Evolutionary conservation across 495 filamentous ascomycete genomes (phyloP).

Genomic region (Penicillium cataractarum): DNA sequence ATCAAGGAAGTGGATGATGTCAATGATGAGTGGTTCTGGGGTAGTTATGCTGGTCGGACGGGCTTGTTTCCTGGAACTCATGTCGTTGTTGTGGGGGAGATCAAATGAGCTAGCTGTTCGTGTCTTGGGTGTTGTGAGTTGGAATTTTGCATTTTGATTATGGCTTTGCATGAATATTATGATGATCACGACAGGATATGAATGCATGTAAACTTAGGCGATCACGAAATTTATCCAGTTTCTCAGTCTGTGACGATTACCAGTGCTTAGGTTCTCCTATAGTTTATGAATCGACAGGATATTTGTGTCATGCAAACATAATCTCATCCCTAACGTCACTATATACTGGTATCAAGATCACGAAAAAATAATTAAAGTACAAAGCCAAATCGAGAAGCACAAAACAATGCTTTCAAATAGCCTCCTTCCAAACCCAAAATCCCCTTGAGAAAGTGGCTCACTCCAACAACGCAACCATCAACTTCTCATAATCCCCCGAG

Average conservation of each 20-base stretch:
- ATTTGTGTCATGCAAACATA: slow-evolving; percentile 4
- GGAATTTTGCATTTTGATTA: slow-evolving; percentile 6
- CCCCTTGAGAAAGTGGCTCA: slow-evolving; percentile 15
- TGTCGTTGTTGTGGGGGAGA: slow-evolving; percentile 54
- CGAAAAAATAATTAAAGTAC: neutral
- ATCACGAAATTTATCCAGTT: neutral
- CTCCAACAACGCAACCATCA: slow-evolving; percentile 48
- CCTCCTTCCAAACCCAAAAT: neutral
- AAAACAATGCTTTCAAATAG: neutral
- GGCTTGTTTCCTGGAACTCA: slow-evolving; percentile 79
- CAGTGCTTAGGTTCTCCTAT: no score
- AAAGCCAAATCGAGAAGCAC: slow-evolving; percentile 6
- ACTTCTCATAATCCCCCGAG: slow-evolving; percentile 78
- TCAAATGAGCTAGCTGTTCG: slow-evolving; percentile 22
- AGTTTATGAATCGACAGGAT: neutral
- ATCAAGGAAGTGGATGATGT: slow-evolving; percentile 78
- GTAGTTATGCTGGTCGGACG: slow-evolving; percentile 72
- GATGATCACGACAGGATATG: slow-evolving; percentile 10
- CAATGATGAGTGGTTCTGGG: slow-evolving; percentile 86
- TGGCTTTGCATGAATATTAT: slow-evolving; percentile 22
- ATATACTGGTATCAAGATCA: slow-evolving; percentile 10
- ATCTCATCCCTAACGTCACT: slow-evolving; percentile 2
- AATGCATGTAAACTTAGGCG: slow-evolving; percentile 4
- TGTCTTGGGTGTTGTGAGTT: neutral
- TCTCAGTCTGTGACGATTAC: neutral